Evolutionary conservation across 2,329 filamentous ascomycete genomes (phyloP), one percentile per base, ranked within the genome.

Genomic region (Zalaria obscura): DNA sequence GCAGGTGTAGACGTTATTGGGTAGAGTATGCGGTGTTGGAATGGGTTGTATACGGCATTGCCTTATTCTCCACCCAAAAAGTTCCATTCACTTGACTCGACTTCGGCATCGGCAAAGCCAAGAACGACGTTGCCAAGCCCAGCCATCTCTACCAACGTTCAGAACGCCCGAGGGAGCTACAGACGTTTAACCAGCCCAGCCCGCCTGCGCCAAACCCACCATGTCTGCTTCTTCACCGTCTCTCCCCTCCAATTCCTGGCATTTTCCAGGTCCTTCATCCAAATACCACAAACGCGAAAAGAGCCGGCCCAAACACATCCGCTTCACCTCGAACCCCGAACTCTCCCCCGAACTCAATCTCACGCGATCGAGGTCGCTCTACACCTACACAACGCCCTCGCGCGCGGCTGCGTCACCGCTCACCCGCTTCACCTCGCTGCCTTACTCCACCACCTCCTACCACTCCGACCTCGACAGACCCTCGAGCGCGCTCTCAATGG

Each of bases 221-320:
- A 32, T 7, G 7, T n/a, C 38, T 43, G 34, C 27, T 28, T 38
- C 40, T 38, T 44, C 45, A 36, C 11, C 44, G 27, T 45, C 47
- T 35, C 27, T 43, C 46, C 10, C 39, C 39, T 34, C 40, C 40
- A 45, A 41, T 38, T 47, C 48, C 38, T 55, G 55, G 55, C 48
- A 53, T 43, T 52, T 56, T 40, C 55, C 56, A 8, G 55, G 57
- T 33, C 57, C 57, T 25, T 54, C 51, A 32, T 53, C 53, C 32
- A 48, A 47, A 37, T 59, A 52, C 43, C 54, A 57, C 46, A 45
- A 45, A 35, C 51, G 51, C 35, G 48, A 50, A 11, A 38, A 27
- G 7, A 11, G 39, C 3, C 39, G 32, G 26, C 39, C 38, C 9
- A 44, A 40, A 28, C 32, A 39, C 28, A n/a, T 18, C n/a, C 39